These are phyloP conservation scores for Silybum marianum DNA, from an alignment of 129 eudicot genomes.

Conservation along the genomic window DNA sequence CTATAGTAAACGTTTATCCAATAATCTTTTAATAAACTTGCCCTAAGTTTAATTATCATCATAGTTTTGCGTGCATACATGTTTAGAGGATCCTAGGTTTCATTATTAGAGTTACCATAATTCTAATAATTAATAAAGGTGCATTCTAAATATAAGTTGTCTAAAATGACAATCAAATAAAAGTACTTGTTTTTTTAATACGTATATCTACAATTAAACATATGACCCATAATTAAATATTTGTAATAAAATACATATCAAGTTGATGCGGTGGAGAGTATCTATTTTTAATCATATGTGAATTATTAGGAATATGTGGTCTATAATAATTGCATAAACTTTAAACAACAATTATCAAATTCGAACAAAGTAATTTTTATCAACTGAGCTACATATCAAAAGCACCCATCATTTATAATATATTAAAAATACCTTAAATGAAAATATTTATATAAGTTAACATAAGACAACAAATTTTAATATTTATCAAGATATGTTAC, in stretches of 20 bases:
- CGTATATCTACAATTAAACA: not conserved
- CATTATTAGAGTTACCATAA: not conserved
- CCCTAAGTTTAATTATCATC: not conserved
- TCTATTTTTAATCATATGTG: not conserved
- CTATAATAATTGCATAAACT: not conserved
- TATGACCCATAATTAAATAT: not conserved
- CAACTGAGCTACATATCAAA: no score
- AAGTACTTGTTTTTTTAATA: not conserved
- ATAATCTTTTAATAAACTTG: no score
- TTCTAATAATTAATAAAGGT: not conserved
- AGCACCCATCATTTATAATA: no score
- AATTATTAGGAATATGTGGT: not conserved
- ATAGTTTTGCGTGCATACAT: not conserved
- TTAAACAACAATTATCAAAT: not conserved
- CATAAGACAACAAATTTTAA: no score
- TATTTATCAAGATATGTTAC: no score
- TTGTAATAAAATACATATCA: not conserved
- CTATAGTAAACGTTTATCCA: no score
- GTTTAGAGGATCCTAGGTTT: not conserved
- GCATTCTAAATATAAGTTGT: not conserved
- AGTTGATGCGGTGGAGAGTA: constrained; percentile 2
- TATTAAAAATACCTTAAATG: no score
- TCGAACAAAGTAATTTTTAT: no score
- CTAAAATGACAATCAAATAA: not conserved
- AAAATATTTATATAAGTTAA: no score